Evolutionary conservation across 129 eudicot genomes (phyloP).

Genomic region (Centaurea solstitialis): DNA sequence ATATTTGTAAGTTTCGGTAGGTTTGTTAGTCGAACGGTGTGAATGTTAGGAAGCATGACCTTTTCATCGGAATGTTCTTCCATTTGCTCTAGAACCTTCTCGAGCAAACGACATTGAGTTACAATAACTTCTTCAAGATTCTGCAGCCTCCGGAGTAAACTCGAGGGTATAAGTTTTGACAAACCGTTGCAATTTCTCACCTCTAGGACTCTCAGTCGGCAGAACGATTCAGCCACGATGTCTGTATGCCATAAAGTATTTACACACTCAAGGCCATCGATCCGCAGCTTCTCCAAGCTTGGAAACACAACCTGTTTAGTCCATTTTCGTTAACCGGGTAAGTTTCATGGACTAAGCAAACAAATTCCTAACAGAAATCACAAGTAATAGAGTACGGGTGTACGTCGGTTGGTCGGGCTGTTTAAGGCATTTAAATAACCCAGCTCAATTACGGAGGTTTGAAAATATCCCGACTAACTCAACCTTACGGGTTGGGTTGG

Average conservation of each 20-base stretch:
- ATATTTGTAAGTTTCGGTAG: conserved; percentile 30
- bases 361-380: background rate
- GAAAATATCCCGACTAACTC: too few relatives aligned
- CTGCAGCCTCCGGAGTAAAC: conserved; percentile 29
- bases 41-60: conserved; percentile 24
- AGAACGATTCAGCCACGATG: conserved; percentile 18
- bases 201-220: conserved; percentile 34
- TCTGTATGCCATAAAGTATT: conserved; percentile 29
- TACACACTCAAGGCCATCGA: conserved; percentile 28
- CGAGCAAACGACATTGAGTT: conserved; percentile 29
- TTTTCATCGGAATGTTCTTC: conserved; percentile 19
- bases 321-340: conserved; percentile 4
- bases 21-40: conserved; percentile 28
- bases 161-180: conserved; percentile 20
- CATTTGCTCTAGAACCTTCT: conserved; percentile 24
- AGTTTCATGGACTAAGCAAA: conserved; percentile 15
- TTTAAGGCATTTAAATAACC: too few relatives aligned
- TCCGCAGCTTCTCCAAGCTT: conserved; percentile 42
- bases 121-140: conserved; percentile 35
- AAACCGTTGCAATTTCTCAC: conserved; percentile 36
- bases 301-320: conserved; percentile 35
- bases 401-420: too few relatives aligned
- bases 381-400: background rate
- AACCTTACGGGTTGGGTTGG: too few relatives aligned
- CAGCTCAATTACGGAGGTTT: too few relatives aligned